A percentile compares a stretch with the other conserved stretches of the same genome.
Conservation (phyloP, 1,284 basidiomycete genomes). For the Fomes fomentarius region DNA sequence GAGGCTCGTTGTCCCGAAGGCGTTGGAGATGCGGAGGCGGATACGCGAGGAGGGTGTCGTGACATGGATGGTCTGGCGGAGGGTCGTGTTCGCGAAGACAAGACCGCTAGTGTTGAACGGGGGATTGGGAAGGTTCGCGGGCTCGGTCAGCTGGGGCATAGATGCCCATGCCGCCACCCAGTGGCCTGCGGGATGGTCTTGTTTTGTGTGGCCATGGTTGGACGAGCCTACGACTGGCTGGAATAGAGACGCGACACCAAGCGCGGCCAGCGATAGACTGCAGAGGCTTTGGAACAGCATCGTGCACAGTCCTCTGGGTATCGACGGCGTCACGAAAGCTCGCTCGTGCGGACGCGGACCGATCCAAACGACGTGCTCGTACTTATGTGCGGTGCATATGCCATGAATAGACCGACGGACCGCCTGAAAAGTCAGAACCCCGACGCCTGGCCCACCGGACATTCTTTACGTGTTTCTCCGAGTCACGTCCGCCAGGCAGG, state of each 20-base stretch:
- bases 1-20: conserved; percentile 47
- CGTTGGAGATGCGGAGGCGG: conserved; percentile 51
- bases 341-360: not conserved
- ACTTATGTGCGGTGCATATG: not conserved
- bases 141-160: conserved; percentile 53
- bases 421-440: not conserved
- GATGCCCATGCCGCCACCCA: conserved; percentile 49
- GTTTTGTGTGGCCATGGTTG: not conserved
- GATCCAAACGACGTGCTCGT: not conserved
- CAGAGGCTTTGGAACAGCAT: not conserved
- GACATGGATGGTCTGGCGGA: conserved; percentile 51
- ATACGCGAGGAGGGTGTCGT: conserved; percentile 42
- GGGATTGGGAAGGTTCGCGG: conserved; percentile 43
- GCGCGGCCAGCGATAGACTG: not conserved
- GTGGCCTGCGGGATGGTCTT: conserved; percentile 28
- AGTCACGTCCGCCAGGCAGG: conserved; percentile 3
- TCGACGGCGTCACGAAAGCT: not conserved
- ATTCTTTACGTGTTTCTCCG: conserved; percentile 6
- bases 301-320: not conserved
- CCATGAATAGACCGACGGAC: conserved; percentile 13
- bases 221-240: not conserved
- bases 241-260: not conserved
- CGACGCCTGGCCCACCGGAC: conserved; percentile 3
- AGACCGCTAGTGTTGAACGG: conserved; percentile 41
- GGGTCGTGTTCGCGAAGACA: conserved; percentile 50